Percentiles rank a stretch among this genome's conserved stretches.
phyloP scores from a whole-genome alignment of 495 filamentous ascomycete species.

The Trichocladium antarcticum region DNA sequence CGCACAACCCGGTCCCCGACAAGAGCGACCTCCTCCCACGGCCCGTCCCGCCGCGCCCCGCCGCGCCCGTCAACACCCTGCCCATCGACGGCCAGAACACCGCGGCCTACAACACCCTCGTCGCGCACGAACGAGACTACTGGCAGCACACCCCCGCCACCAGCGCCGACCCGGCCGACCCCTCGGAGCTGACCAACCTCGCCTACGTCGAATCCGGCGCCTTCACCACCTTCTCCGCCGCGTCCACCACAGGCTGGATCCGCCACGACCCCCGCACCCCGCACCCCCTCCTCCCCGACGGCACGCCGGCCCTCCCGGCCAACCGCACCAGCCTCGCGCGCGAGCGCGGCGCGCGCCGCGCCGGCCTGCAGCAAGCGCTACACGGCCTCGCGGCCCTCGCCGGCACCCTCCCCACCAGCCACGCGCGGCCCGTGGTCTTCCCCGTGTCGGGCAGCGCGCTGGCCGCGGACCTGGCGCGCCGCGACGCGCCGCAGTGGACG shows the following conservation, averaged over 20 bases:
- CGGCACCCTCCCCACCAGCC: conserved; percentile 19
- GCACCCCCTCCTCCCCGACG: conserved; percentile 9
- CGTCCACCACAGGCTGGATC: neutral
- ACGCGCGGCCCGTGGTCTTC: conserved; percentile 20
- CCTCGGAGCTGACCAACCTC: neutral
- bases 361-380: conserved; percentile 31
- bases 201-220: conserved; percentile 5
- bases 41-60: conserved; percentile 1
- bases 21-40: conserved; percentile 6
- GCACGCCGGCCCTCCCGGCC: neutral
- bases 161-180: too few species aligned
- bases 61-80: conserved; percentile 11
- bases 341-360: conserved; percentile 31
- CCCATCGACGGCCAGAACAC: neutral
- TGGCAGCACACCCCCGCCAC: conserved; percentile 1
- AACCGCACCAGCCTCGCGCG: conserved; percentile 8
- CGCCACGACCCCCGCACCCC: conserved; percentile 5
- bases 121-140: neutral
- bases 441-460: conserved; percentile 14
- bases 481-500: conserved; percentile 11
- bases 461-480: neutral
- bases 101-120: neutral
- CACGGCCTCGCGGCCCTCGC: conserved; percentile 16
- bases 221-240: conserved; percentile 1
- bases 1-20: neutral